Evolutionary conservation across 768 basidiomycete species (phyloP), one percentile per base, ranked within the genome.

Genomic region (Chiua virens): DNA sequence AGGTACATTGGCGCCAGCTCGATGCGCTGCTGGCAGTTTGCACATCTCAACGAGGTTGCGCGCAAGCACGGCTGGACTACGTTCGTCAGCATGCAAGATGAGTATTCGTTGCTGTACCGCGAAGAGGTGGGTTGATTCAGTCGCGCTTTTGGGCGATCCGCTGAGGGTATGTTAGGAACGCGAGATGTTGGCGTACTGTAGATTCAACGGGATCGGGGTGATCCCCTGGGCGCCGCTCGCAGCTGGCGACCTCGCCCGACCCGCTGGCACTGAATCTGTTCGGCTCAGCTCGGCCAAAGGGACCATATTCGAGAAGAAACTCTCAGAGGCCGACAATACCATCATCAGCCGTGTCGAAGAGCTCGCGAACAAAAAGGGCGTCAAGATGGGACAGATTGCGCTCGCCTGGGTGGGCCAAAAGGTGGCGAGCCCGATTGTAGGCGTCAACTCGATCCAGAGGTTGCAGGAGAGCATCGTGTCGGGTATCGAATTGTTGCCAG

Each of bases 71-170:
- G 73, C 4, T 79, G 79, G 72, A 80, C 81, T 5, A 75, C 69
- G 51, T 83, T 83, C 53, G 71, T 80, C 42, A 76, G 79, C 50
- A 80, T 83, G 73, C 82, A 83, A 62, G 72, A 74, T 38, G 75
- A 79, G 52, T 76, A 82, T 55, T 79, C 72, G 30, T 63, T 81
- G 6, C 68, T 82, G 20, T 84, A 83, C 57, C 71, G 80, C 30
- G 76, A 80, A 52, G 80, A 83, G 64, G 78, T 73, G 18, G 5
- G 10, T 27, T 11, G 13, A 3, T 30, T 8, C 8, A 7, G 2
- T 41, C 3, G 3, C 11, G 11, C 11, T 11, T 30, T 6, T 6
- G 14, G 25, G 9, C 4, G 9, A 2, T 3, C n/a, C 15, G 2
- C 10, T 17, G 53, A 20, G 49, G 3, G 5, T 5, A 2, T 21